phyloP scores from a whole-genome alignment of 192 early-diverging fungal genomes.

The Paraglomus brasilianum region DNA sequence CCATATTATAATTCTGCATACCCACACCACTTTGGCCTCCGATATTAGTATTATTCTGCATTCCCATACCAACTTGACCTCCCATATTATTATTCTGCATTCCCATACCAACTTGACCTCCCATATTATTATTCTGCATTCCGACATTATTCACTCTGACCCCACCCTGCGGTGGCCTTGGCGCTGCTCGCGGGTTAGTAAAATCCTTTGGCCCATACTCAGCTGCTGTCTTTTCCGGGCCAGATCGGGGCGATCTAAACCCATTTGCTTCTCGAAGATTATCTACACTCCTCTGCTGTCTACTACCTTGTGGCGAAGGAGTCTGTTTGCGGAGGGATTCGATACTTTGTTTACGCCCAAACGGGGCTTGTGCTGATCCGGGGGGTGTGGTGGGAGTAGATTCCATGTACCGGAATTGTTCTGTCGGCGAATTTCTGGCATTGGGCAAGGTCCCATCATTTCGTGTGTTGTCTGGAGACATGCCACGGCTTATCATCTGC shows the following conservation, averaged over 20 bases:
- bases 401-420: not conserved
- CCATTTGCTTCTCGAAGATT: slow-evolving; percentile 10
- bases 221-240: not conserved
- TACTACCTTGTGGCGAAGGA: not conserved
- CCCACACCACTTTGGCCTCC: no score
- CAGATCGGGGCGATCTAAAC: not conserved
- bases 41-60: no score
- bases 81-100: no score
- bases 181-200: not conserved
- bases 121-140: no score
- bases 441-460: no score
- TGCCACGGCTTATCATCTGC: not conserved
- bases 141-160: not conserved
- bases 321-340: slow-evolving; percentile 11
- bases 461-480: not conserved
- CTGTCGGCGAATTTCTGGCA: no score
- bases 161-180: not conserved
- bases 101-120: no score
- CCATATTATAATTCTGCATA: no score
- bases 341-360: not conserved
- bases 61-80: no score
- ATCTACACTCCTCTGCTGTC: slow-evolving; percentile 1
- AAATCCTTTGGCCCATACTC: not conserved
- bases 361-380: not conserved
- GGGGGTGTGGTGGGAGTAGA: not conserved